These are phyloP conservation scores for Pleurozium schreberi DNA, from an alignment of 225 moss, liverwort and hornwort genomes.

Conservation along the genomic window DNA sequence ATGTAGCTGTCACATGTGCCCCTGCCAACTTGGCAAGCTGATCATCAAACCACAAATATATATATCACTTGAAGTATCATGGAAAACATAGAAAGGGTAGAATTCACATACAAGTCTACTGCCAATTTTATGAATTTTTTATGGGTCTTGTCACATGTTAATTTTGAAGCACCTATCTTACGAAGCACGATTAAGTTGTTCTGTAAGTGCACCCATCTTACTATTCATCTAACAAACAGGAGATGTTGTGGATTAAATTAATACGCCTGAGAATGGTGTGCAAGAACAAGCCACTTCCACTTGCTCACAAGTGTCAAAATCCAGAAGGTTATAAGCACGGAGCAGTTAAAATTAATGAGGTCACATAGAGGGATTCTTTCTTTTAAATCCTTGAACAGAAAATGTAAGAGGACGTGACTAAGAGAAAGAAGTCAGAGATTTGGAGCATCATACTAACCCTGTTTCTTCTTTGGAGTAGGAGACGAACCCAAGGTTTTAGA, in stretches of 20 bases:
- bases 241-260: background rate
- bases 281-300: background rate
- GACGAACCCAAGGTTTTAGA: background rate
- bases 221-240: background rate
- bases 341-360: background rate
- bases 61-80: background rate
- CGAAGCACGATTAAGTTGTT: background rate
- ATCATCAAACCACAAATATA: background rate
- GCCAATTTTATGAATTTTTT: background rate
- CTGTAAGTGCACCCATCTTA: background rate
- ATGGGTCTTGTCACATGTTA: background rate
- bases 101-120: background rate
- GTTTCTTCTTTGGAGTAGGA: background rate
- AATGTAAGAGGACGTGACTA: background rate
- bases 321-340: background rate
- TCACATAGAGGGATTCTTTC: background rate
- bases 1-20: conserved; percentile 72
- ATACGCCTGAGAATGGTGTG: background rate
- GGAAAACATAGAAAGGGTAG: background rate
- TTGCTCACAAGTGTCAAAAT: background rate
- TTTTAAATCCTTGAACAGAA: background rate
- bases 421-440: background rate
- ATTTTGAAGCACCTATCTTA: background rate
- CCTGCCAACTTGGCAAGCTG: conserved; percentile 75
- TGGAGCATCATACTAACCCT: background rate